Conservation (phyloP, 768 basidiomycete genomes). For the Cyclocybe cylindracea region DNA sequence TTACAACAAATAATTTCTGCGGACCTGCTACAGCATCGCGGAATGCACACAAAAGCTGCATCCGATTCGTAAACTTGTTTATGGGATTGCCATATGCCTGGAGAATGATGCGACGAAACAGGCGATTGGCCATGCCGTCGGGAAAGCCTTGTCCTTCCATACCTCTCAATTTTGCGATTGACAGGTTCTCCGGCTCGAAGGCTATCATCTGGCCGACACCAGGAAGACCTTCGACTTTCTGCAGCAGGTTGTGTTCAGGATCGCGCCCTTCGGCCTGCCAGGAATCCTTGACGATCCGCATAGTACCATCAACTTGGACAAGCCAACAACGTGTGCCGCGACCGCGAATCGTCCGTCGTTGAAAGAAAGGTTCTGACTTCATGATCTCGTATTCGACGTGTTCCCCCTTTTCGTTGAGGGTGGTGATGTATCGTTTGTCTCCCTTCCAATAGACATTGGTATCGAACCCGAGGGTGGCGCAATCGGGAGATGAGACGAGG, state of each 20-base stretch:
- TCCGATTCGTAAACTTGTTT: conserved; percentile 2
- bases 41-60: conserved; percentile 8
- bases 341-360: conserved; percentile 12
- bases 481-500: conserved; percentile 14
- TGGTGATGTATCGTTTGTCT: conserved; percentile 4
- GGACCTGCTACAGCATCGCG: conserved; percentile 15
- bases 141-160: background rate
- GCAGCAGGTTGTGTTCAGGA: conserved; percentile 7
- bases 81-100: conserved; percentile 4
- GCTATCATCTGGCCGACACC: conserved; percentile 15
- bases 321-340: conserved; percentile 21
- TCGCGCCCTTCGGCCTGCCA: conserved; percentile 9
- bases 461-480: conserved; percentile 18
- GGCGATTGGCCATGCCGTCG: background rate
- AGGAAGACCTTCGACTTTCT: conserved; percentile 1
- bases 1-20: background rate
- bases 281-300: conserved; percentile 20
- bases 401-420: background rate
- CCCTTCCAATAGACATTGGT: conserved; percentile 16
- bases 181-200: background rate
- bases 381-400: background rate
- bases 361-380: conserved; percentile 9
- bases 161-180: background rate
- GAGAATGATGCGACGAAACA: conserved; percentile 6
- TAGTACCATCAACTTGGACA: too few relatives aligned